Conservation (phyloP, 345 rosid genomes). For the Jatropha curcas region DNA sequence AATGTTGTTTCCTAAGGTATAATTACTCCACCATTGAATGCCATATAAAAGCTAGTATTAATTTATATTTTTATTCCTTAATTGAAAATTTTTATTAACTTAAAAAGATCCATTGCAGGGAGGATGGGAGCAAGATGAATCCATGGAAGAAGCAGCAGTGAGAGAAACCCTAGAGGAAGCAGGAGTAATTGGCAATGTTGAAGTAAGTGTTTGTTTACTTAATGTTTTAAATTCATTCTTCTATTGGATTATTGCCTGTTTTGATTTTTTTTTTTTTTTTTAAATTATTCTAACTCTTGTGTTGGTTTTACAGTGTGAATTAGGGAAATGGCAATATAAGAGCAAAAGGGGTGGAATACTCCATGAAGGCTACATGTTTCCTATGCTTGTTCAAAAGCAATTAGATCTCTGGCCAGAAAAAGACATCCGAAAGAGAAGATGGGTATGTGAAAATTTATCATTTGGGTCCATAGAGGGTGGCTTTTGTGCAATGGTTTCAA, state of each 20-base stretch:
- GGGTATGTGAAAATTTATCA: slow-evolving; percentile 36
- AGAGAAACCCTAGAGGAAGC: slow-evolving; percentile 65
- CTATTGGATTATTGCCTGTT: too few relatives aligned
- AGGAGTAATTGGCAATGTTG: slow-evolving; percentile 51
- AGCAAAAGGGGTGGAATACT: slow-evolving; percentile 50
- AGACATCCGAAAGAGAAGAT: slow-evolving; percentile 40
- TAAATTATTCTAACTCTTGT: too few relatives aligned
- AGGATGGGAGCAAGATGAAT: slow-evolving; percentile 65
- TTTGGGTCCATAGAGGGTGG: too few relatives aligned
- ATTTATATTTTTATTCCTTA: neutral
- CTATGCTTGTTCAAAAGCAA: slow-evolving; percentile 45
- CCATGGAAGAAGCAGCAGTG: slow-evolving; percentile 52
- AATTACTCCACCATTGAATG: too few relatives aligned
- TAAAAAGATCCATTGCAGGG: slow-evolving; percentile 33
- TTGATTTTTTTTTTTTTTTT: neutral
- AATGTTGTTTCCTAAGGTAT: slow-evolving; percentile 59
- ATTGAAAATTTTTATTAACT: neutral
- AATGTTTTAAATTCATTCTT: neutral
- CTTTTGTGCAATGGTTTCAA: too few relatives aligned
- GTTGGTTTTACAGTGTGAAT: slow-evolving; percentile 33
- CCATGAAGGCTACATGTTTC: slow-evolving; percentile 57
- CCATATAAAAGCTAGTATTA: too few relatives aligned
- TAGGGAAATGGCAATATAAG: slow-evolving; percentile 54
- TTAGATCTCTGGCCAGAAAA: slow-evolving; percentile 58
- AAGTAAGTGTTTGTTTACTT: slow-evolving; percentile 2